A percentile compares a stretch with the other conserved stretches of the same genome.
These are phyloP conservation scores for Talaromyces liani DNA, from an alignment of 495 filamentous ascomycete genomes.

Conservation along the genomic window DNA sequence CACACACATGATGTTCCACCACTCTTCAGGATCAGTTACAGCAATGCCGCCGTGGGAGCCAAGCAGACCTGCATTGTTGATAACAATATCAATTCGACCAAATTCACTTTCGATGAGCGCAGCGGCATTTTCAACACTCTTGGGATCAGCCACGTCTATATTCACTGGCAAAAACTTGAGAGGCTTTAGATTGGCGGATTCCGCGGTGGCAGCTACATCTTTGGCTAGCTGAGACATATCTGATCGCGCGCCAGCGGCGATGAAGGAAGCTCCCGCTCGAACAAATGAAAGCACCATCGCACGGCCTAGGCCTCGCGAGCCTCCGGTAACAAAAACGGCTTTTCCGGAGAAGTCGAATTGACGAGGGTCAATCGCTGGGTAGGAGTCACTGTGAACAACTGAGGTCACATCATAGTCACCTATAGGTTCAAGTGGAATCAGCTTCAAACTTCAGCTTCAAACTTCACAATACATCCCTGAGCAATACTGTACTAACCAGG, in stretches of 20 bases:
- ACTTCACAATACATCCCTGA: neutral
- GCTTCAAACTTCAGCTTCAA: neutral
- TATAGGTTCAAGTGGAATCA: neutral
- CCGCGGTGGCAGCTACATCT: slow-evolving; percentile 12
- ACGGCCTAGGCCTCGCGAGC: slow-evolving; percentile 42
- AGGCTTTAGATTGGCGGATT: slow-evolving; percentile 19
- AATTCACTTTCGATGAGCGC: slow-evolving; percentile 24
- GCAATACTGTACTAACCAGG: slow-evolving; percentile 21
- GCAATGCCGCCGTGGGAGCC: slow-evolving; percentile 11
- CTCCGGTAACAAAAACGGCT: slow-evolving; percentile 41
- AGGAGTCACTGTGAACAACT: slow-evolving; percentile 27
- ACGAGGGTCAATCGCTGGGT: slow-evolving; percentile 15
- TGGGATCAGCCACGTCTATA: slow-evolving; percentile 35
- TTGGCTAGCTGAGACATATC: neutral
- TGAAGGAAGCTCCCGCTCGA: slow-evolving; percentile 28
- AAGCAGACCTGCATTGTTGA: slow-evolving; percentile 34
- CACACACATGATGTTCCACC: slow-evolving; percentile 34
- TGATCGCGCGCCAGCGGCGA: slow-evolving; percentile 14
- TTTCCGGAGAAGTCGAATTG: slow-evolving; percentile 33
- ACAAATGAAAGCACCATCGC: slow-evolving; percentile 42
- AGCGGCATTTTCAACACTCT: slow-evolving; percentile 28
- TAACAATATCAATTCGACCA: slow-evolving; percentile 39
- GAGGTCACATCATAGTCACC: slow-evolving; percentile 11
- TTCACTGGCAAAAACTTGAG: slow-evolving; percentile 28
- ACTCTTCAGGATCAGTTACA: slow-evolving; percentile 24